Evolutionary conservation across 345 rosid species (phyloP).

Genomic region (Euphorbia peplus): DNA sequence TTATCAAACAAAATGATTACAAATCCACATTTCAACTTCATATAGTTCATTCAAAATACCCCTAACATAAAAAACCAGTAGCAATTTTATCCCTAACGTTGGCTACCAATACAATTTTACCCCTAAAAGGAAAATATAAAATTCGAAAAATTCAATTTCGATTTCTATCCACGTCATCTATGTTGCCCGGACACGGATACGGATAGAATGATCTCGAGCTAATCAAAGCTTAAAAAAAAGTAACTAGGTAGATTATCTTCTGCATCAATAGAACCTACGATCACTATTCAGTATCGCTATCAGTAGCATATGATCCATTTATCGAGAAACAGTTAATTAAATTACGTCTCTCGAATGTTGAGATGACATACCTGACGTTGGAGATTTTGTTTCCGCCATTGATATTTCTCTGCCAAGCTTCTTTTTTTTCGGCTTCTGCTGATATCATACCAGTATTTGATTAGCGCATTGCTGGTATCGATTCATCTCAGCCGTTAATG

Average conservation of each 20-base stretch:
- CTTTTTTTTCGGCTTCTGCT: no score
- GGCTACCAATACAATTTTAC: background rate
- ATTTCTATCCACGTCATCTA: no score
- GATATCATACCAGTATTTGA: background rate
- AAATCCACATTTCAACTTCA: background rate
- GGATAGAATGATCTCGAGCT: background rate
- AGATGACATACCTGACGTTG: constrained; percentile 12
- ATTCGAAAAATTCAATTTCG: background rate
- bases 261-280: background rate
- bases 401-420: background rate
- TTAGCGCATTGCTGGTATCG: background rate
- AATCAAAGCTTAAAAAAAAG: background rate
- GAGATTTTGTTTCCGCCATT: constrained; percentile 20
- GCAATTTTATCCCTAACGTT: no score
- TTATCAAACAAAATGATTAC: no score
- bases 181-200: no score
- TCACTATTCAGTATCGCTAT: no score
- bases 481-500: no score
- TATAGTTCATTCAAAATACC: no score
- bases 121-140: background rate
- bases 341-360: no score
- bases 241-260: background rate
- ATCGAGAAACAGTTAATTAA: background rate
- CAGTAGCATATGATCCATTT: background rate
- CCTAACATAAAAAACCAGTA: no score